These are phyloP conservation scores for Pseudogymnoascus sp. DNA, from an alignment of 2,329 filamentous ascomycete species.

Conservation along the genomic window DNA sequence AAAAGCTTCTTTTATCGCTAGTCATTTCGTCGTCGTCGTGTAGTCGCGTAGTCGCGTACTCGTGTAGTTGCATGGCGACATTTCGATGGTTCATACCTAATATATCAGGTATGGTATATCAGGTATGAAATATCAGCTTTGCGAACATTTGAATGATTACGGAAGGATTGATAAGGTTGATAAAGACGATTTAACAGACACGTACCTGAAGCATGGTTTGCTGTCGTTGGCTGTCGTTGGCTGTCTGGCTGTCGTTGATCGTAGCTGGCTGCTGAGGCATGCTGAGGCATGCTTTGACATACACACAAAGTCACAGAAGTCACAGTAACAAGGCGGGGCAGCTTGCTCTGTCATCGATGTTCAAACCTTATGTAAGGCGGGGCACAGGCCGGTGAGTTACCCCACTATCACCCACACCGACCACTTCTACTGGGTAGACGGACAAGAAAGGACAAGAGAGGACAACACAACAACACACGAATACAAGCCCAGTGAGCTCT, in stretches of 20 bases:
- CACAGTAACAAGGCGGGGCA: background rate
- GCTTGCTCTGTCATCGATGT: conserved; percentile 1
- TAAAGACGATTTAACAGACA: background rate
- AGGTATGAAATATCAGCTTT: background rate
- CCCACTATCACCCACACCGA: background rate
- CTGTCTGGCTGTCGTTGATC: too few relatives aligned
- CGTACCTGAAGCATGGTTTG: background rate
- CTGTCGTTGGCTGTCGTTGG: background rate
- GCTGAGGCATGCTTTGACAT: background rate
- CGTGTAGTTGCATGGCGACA: too few relatives aligned
- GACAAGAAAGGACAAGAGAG: background rate
- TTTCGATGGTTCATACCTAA: background rate
- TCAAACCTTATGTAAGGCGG: conserved; percentile 2
- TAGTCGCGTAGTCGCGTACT: too few relatives aligned
- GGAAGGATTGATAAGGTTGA: background rate
- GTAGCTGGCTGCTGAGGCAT: background rate
- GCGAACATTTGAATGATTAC: background rate
- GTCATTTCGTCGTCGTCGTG: background rate
- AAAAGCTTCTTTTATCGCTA: background rate
- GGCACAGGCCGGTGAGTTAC: background rate
- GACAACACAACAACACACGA: background rate
- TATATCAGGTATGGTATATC: background rate
- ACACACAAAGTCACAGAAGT: background rate
- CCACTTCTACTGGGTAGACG: background rate
- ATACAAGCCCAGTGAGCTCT: background rate